Conservation (phyloP, 345 rosid species). For the Durio zibethinus region DNA sequence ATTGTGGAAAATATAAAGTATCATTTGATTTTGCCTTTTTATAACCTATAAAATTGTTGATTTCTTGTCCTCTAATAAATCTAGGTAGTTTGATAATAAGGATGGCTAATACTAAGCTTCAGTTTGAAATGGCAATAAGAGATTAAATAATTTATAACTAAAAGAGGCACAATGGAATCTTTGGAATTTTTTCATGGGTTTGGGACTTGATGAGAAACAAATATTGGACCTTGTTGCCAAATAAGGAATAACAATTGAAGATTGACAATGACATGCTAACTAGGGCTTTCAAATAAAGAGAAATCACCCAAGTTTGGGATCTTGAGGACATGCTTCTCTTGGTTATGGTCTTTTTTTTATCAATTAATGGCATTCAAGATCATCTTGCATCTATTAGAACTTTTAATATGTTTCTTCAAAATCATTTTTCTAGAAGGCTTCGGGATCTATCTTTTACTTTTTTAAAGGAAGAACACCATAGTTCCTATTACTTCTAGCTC, state of each 20-base stretch:
- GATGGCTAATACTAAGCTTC: constrained; percentile 91
- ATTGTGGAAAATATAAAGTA: too few species aligned
- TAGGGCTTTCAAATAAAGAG: constrained; percentile 45
- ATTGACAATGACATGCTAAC: constrained; percentile 47
- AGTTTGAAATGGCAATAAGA: constrained; percentile 94
- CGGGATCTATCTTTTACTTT: constrained; percentile 50
- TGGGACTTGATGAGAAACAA: constrained; percentile 74
- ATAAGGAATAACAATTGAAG: constrained; percentile 80
- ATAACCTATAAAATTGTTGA: too few species aligned
- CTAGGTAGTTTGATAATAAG: too few species aligned
- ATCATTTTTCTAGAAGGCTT: constrained; percentile 36
- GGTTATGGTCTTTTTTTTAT: constrained; percentile 32
- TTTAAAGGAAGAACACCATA: constrained; percentile 64
- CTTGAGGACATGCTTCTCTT: constrained; percentile 21
- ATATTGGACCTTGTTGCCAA: constrained; percentile 68
- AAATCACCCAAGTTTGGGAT: constrained; percentile 37
- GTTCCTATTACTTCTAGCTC: constrained; percentile 60
- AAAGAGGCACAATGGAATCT: constrained; percentile 72
- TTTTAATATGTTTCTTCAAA: constrained; percentile 38
- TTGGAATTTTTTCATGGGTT: constrained; percentile 76
- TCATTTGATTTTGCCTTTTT: too few species aligned
- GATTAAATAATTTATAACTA: constrained; percentile 91
- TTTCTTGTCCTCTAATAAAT: too few species aligned
- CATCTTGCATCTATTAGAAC: constrained; percentile 55
- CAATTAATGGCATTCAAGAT: constrained; percentile 48